Evolutionary conservation across 129 eudicot species (phyloP), one percentile per base, ranked within the genome.

Genomic region (Flaveria robusta): DNA sequence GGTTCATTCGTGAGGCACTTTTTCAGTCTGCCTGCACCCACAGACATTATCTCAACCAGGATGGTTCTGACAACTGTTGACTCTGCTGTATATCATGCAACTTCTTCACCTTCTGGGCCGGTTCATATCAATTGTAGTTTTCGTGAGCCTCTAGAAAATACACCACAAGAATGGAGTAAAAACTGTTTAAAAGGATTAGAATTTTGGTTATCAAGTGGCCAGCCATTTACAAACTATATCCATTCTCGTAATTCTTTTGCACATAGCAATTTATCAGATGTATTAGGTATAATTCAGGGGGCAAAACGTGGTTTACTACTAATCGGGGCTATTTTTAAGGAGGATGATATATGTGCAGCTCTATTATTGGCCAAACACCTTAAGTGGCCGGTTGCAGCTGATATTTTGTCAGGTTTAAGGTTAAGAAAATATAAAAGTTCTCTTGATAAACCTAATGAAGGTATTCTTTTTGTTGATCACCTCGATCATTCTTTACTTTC

Each of bases 121-220:
- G 88, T 89, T 81, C 99, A 94, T 78, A 85, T 94, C 83, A 94
- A 94, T 77, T 94, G 99, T 81, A 90, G 88, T 45, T 93, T 83
- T 79, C 85, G 97, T 73, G 99, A 94, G 66, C 99, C 97, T 41
- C 76, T 94, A 68, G 99, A 82, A 71, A 86, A 75, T 70, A 87
- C 89, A 73, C 83, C 89, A 34, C 81, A 68, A 66, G 74, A 49
- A 19, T 94, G 97, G 97, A 74, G 49, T 49, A 80, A 20, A 3
- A 86, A 83, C 66, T 91, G 97, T 85, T 70, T 91, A 51, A 81
- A 85, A 68, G 96, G 96, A 77, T 81, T 94, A 75, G 88, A 94
- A 46, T 70, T 31, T 75, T 94, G 99, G 99, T 81, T 81, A 82
- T 84, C 87, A 52, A 81, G 86, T 74, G 78, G 83, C 45, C 79